phyloP scores from a whole-genome alignment of 1,139 yeast species.

The Hyphopichia fennica region DNA sequence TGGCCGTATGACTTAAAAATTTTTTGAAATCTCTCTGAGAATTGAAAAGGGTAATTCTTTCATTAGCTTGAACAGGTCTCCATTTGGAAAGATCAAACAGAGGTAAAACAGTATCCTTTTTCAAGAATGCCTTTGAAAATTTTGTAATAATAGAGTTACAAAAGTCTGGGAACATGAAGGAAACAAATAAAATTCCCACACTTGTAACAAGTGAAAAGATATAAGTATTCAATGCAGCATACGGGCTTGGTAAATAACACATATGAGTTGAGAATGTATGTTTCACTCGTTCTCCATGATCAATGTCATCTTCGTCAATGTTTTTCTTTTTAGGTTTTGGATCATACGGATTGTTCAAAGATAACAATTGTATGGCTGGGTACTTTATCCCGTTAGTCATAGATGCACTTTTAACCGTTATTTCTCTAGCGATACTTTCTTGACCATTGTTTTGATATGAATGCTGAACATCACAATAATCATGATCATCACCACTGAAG shows the following conservation, averaged over 20 bases:
- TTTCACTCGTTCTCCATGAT: slow-evolving; percentile 2
- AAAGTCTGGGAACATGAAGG: neutral
- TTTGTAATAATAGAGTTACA: neutral
- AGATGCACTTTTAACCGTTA: slow-evolving; percentile 84
- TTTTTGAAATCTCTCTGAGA: slow-evolving; percentile 4
- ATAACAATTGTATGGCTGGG: slow-evolving; percentile 85
- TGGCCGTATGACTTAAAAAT: slow-evolving; percentile 7
- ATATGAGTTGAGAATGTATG: slow-evolving; percentile 45
- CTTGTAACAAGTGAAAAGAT: slow-evolving; percentile 12
- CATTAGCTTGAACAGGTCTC: slow-evolving; percentile 6
- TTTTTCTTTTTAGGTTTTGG: slow-evolving; percentile 9
- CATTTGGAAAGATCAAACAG: slow-evolving; percentile 5
- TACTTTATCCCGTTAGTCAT: slow-evolving; percentile 87
- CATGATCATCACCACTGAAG: slow-evolving; percentile 60
- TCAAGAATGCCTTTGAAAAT: neutral
- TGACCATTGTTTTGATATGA: slow-evolving; percentile 36
- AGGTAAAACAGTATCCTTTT: slow-evolving; percentile 2
- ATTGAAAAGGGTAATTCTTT: neutral
- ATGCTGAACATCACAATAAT: slow-evolving; percentile 81
- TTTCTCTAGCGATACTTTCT: slow-evolving; percentile 56
- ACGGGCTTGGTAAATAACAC: slow-evolving; percentile 77
- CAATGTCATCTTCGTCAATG: slow-evolving; percentile 1
- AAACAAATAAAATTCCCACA: neutral
- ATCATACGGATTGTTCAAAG: slow-evolving; percentile 55
- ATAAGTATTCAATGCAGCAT: slow-evolving; percentile 48